Evolutionary conservation across 768 basidiomycete genomes (phyloP).

Genomic region (Coprinopsis sp.): DNA sequence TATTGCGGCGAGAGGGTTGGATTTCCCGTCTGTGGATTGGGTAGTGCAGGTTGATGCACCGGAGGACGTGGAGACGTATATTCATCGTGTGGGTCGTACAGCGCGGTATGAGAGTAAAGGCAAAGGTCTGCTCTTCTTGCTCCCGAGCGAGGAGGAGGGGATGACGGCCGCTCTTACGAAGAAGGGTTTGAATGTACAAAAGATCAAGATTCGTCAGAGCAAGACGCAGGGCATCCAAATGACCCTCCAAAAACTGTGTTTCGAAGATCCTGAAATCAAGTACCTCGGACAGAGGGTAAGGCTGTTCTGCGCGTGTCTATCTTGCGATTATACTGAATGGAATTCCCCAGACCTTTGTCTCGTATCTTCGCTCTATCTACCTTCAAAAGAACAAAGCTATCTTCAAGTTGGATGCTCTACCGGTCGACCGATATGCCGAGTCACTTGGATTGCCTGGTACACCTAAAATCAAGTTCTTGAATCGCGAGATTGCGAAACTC

Average conservation of each 20-base stretch:
- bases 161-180: constrained; percentile 69
- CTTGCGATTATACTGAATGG: not conserved
- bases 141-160: constrained; percentile 91
- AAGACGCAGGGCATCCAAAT: constrained; percentile 83
- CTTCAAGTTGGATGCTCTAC: constrained; percentile 82
- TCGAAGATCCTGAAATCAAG: constrained; percentile 95
- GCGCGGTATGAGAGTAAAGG: constrained; percentile 91
- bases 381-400: constrained; percentile 92
- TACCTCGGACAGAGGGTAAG: constrained; percentile 89
- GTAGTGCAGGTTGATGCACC: constrained; percentile 94
- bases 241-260: constrained; percentile 87
- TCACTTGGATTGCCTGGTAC: constrained; percentile 90
- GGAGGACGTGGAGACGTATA: constrained; percentile 96
- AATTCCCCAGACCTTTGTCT: constrained; percentile 85
- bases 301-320: constrained; percentile 12
- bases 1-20: constrained; percentile 91
- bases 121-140: constrained; percentile 73
- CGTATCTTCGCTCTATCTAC: constrained; percentile 89
- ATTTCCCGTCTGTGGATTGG: constrained; percentile 97
- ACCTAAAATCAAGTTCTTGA: constrained; percentile 90
- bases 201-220: constrained; percentile 84
- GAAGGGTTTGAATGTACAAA: constrained; percentile 67
- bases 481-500: constrained; percentile 59
- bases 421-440: constrained; percentile 79
- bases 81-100: constrained; percentile 94